These are phyloP conservation scores for Agastache rugosa DNA, from an alignment of 257 asterid species.

Conservation along the genomic window DNA sequence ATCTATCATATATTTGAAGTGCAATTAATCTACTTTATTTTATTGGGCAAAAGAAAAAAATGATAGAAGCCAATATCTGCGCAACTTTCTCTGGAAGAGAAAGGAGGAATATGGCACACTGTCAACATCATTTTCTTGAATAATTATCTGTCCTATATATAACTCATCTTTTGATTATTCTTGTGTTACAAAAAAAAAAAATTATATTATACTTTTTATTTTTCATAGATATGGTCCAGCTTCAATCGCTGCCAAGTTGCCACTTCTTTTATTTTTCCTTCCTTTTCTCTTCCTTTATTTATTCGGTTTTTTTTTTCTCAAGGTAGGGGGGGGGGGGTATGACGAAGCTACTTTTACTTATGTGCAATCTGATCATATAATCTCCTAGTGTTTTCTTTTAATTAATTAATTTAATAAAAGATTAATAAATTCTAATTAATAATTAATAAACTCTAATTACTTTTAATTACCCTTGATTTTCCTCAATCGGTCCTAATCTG, in stretches of 20 bases:
- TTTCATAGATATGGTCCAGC: constrained; percentile 9
- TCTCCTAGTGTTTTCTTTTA: too few relatives aligned
- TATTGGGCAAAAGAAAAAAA: background rate
- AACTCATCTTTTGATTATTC: background rate
- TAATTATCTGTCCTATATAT: constrained; percentile 16
- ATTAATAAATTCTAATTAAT: too few relatives aligned
- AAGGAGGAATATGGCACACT: constrained; percentile 30
- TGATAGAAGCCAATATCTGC: background rate
- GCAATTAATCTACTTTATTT: background rate
- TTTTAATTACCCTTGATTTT: too few relatives aligned
- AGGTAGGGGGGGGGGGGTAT: constrained; percentile 16
- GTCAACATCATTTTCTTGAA: constrained; percentile 21
- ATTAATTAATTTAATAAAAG: too few relatives aligned
- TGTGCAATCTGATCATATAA: background rate
- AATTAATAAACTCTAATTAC: too few relatives aligned
- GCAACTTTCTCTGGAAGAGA: background rate
- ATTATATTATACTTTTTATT: constrained; percentile 12
- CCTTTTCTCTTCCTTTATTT: background rate
- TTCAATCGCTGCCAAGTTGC: background rate
- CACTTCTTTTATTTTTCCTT: background rate
- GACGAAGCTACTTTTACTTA: background rate
- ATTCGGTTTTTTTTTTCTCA: background rate
- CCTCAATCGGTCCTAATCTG: too few relatives aligned
- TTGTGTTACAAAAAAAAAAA: background rate
- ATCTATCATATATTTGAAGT: background rate